These are phyloP conservation scores for Aurantiochytrium sp. DNA, from an alignment of 108 stramenopile species.

Conservation along the genomic window DNA sequence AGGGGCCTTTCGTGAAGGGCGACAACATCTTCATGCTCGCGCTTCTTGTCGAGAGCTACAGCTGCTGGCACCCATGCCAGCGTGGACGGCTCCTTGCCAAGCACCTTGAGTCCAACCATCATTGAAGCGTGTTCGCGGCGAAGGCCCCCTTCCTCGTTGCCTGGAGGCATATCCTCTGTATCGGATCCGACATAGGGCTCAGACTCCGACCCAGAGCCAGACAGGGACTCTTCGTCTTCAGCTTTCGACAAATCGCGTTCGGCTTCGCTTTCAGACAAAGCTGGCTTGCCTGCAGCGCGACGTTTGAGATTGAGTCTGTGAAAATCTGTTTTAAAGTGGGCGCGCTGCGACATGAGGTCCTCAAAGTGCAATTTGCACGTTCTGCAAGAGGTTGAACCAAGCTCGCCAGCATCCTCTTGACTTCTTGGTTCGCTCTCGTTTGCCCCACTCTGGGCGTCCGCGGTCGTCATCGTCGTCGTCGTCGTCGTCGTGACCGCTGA, in stretches of 20 bases:
- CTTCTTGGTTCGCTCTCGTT: neutral
- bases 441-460: neutral
- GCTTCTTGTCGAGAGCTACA: neutral
- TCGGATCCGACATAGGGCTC: neutral
- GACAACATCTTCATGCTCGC: neutral
- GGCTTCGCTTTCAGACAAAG: neutral
- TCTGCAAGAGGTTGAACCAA: neutral
- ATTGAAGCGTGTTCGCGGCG: neutral
- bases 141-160: neutral
- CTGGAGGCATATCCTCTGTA: neutral
- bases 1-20: neutral
- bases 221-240: neutral
- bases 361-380: neutral
- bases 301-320: neutral
- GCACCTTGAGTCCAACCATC: neutral
- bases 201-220: neutral
- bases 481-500: too few species aligned
- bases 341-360: neutral
- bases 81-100: neutral
- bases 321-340: neutral
- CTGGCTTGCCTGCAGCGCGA: neutral
- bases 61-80: neutral
- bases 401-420: neutral
- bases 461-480: too few species aligned
- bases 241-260: neutral